These are phyloP conservation scores for Bolboschoenus planiculmis DNA, from an alignment of 176 grass and related monocot genomes.

Conservation along the genomic window DNA sequence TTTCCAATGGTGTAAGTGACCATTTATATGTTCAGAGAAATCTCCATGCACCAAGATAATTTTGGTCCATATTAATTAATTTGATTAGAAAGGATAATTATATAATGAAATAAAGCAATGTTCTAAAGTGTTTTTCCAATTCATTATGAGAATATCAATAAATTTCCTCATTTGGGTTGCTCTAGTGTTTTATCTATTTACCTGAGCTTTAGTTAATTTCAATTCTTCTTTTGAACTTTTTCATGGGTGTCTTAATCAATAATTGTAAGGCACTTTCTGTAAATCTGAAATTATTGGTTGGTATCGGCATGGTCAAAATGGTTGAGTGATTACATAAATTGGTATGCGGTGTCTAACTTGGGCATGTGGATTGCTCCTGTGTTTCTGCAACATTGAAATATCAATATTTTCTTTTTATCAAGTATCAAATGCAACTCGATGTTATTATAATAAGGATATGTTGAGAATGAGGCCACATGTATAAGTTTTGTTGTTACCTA, in stretches of 20 bases:
- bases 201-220: background rate
- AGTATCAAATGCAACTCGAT: background rate
- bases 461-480: background rate
- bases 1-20: background rate
- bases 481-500: background rate
- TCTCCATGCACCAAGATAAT: background rate
- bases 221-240: background rate
- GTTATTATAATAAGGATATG: background rate
- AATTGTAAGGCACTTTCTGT: background rate
- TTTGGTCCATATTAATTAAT: background rate
- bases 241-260: background rate
- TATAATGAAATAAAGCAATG: background rate
- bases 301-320: background rate
- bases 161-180: background rate
- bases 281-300: background rate
- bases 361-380: background rate
- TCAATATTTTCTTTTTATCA: background rate
- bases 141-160: background rate
- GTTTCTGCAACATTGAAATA: background rate
- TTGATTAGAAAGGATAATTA: background rate
- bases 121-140: background rate
- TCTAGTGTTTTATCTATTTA: background rate
- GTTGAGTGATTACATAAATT: background rate
- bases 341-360: background rate
- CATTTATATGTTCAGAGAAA: background rate